Base-by-base conservation (phyloP, 164 flowering plant species). In the Berberis vulgaris region DNA sequence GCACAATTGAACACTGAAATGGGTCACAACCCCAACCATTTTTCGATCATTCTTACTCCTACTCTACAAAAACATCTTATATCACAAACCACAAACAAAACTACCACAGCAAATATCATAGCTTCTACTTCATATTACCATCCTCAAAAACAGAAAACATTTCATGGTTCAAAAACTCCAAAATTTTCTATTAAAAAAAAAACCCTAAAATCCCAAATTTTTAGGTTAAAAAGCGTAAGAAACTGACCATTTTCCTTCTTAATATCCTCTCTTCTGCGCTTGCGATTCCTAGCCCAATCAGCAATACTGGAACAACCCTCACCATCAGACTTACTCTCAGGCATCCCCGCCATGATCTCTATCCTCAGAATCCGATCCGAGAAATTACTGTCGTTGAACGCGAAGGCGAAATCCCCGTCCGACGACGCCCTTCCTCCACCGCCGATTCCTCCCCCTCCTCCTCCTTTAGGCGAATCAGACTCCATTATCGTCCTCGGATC, bases 301-400 rank as follows among this genome's bases (percentile, higher is more conserved):
- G 86, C 82, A 7, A 89, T 64, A 66, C 77, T 83, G 44, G 70
- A 69, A 61, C 84, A 83, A 6, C 82, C 88, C 9, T 81, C 97
- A 2, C 74, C 78, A 43, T 81, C 86, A 38, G 77, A 57, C 38
- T 73, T 63, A 66, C 61, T 55, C 38, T 85, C 89, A 0, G 80
- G 53, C 5, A 80, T 44, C 0, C 79, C 86, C 8, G 80, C 82
- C 65, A 87, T 66, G 75, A 92, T 82, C 81, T 89, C 96, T 72
- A 92, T 86, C 69, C 78, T 71, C 1, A 92, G 83, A 58, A 86
- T 56, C 43, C 98, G 80, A 62, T 92, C 98, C 41, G 96, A 89
- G 86, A 92, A 89, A 63, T 86, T 88, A 69, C 89, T 84, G 69
- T 92, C 93, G 69, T 92, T 85, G 73, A 92, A 92, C n/a, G 96